Conservation (phyloP, 495 filamentous ascomycete genomes). For the Penicillium desertorum region DNA sequence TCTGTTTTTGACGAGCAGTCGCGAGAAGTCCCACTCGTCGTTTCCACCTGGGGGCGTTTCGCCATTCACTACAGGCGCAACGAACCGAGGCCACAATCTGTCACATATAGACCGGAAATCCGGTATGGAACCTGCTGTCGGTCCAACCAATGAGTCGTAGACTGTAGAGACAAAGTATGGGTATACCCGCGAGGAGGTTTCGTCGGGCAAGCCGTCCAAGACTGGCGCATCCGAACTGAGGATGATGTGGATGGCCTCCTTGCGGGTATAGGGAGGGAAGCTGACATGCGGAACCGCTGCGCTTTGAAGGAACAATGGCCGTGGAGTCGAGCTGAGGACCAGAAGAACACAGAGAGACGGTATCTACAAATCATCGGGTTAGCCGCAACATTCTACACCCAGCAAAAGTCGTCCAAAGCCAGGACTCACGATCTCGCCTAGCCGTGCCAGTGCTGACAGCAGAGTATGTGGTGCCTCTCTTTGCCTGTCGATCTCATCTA, state of each 20-base stretch:
- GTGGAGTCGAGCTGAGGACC: constrained; percentile 67
- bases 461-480: constrained; percentile 77
- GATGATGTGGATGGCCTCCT: constrained; percentile 74
- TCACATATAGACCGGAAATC: constrained; percentile 45
- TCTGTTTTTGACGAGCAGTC: constrained; percentile 72
- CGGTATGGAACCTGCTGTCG: constrained; percentile 47
- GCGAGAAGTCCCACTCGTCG: constrained; percentile 74
- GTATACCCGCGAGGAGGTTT: constrained; percentile 35
- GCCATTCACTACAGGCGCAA: constrained; percentile 45
- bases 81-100: constrained; percentile 80
- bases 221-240: constrained; percentile 44
- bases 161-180: constrained; percentile 45
- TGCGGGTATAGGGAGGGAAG: constrained; percentile 82
- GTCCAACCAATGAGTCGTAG: constrained; percentile 44
- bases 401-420: neutral
- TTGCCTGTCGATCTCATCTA: constrained; percentile 90
- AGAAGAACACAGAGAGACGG: constrained; percentile 76
- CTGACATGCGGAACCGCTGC: constrained; percentile 74
- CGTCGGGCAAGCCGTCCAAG: constrained; percentile 33
- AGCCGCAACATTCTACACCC: constrained; percentile 2
- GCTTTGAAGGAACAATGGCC: constrained; percentile 67
- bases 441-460: constrained; percentile 74
- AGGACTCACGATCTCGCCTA: constrained; percentile 70
- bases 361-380: constrained; percentile 53
- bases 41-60: constrained; percentile 38